Conservation (phyloP, 306 rosid species). For the Gillenia trifoliata region DNA sequence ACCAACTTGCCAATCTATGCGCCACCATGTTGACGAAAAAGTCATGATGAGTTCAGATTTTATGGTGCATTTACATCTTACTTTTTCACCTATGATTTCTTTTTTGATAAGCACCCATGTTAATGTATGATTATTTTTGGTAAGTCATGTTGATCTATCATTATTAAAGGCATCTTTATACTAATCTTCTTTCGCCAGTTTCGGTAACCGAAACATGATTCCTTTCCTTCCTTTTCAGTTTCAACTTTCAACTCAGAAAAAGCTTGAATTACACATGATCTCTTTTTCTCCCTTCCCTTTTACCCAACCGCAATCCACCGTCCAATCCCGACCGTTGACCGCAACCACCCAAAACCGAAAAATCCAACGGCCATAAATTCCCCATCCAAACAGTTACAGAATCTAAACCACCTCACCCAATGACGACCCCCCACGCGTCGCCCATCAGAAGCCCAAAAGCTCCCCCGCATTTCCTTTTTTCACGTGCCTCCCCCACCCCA, state of each 20-base stretch:
- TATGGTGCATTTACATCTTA: not conserved
- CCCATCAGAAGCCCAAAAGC: not conserved
- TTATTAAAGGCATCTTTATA: not conserved
- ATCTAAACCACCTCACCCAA: not conserved
- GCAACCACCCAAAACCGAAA: not conserved
- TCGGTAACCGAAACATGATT: not conserved
- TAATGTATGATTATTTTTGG: not conserved
- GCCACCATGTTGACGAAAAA: too few relatives aligned
- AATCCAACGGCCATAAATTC: not conserved
- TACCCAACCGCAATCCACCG: conserved; percentile 15
- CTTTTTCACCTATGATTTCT: not conserved
- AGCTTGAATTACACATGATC: not conserved
- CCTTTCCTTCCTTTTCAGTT: not conserved
- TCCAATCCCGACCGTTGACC: conserved; percentile 1
- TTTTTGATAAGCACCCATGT: not conserved
- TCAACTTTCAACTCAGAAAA: not conserved
- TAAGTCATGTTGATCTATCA: not conserved
- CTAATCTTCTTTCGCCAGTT: not conserved
- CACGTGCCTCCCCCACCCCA: conserved; percentile 26
- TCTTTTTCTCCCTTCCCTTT: not conserved
- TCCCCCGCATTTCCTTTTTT: not conserved
- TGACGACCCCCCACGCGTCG: conserved; percentile 16
- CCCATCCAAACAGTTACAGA: conserved; percentile 2
- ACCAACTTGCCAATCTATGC: not conserved
- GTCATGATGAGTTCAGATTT: too few relatives aligned